These are phyloP conservation scores for Amanita fuliginea DNA, from an alignment of 768 basidiomycete genomes.

Conservation along the genomic window DNA sequence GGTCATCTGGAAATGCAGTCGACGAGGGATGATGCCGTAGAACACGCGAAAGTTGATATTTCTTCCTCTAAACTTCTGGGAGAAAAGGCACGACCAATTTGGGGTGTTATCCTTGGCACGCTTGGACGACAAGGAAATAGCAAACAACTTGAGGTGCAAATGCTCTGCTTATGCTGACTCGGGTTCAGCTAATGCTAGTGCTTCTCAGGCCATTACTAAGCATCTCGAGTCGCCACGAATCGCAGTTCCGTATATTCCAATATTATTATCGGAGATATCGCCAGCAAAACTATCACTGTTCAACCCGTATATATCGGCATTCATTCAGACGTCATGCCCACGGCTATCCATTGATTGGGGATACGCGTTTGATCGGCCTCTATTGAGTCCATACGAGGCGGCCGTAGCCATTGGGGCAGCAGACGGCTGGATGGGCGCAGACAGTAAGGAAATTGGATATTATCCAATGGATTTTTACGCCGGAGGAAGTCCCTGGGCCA, in stretches of 20 bases:
- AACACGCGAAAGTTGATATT: slow-evolving; percentile 60
- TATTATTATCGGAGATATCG: slow-evolving; percentile 93
- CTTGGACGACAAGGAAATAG: slow-evolving; percentile 91
- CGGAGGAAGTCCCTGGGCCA: slow-evolving; percentile 69
- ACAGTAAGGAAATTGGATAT: slow-evolving; percentile 24
- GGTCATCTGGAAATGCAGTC: slow-evolving; percentile 80
- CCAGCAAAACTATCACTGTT: slow-evolving; percentile 88
- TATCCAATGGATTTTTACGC: slow-evolving; percentile 99
- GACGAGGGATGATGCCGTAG: slow-evolving; percentile 65
- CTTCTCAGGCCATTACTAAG: slow-evolving; percentile 64
- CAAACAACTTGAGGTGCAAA: slow-evolving; percentile 65
- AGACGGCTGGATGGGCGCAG: slow-evolving; percentile 50
- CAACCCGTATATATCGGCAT: slow-evolving; percentile 69
- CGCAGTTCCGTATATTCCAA: slow-evolving; percentile 71
- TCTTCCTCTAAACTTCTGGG: neutral
- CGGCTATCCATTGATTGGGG: slow-evolving; percentile 98
- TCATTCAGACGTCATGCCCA: slow-evolving; percentile 95
- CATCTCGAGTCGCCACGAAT: slow-evolving; percentile 47
- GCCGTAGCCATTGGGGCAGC: slow-evolving; percentile 70
- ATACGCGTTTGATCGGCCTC: slow-evolving; percentile 82
- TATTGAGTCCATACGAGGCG: slow-evolving; percentile 90
- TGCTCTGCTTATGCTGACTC: neutral
- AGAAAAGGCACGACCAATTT: slow-evolving; percentile 27
- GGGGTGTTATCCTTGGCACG: slow-evolving; percentile 93
- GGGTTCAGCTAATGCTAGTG: neutral